These are phyloP conservation scores for Acanthamoeba culbertsoni DNA, from an alignment of 208 protist genomes.

Conservation along the genomic window DNA sequence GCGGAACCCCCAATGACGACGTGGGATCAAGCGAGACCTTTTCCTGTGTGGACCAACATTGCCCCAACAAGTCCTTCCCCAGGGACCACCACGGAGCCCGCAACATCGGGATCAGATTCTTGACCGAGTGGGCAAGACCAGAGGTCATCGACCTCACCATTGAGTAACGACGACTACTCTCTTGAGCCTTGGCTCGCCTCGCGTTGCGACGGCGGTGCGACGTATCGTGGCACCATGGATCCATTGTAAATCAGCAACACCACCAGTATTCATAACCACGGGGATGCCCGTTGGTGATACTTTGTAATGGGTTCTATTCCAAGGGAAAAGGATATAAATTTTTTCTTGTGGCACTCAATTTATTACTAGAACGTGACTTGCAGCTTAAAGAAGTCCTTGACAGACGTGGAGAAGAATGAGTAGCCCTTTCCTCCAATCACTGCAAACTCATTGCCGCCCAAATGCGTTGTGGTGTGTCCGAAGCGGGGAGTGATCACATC, in stretches of 20 bases:
- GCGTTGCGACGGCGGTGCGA: no score
- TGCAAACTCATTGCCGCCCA: background rate
- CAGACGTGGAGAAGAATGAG: background rate
- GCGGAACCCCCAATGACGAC: background rate
- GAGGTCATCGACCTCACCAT: no score
- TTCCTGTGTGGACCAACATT: background rate
- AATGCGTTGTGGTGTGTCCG: background rate
- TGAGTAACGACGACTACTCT: no score
- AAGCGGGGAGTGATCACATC: background rate
- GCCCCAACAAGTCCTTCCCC: background rate
- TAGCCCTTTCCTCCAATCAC: constrained; percentile 16
- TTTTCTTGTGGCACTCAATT: background rate
- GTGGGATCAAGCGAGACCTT: background rate
- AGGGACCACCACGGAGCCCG: background rate
- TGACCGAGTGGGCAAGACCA: constrained; percentile 34
- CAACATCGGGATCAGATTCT: background rate
- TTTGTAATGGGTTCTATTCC: no score
- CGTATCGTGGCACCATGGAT: no score
- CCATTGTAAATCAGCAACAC: no score
- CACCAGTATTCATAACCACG: no score
- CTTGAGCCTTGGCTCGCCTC: no score
- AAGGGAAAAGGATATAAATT: no score
- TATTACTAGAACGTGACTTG: background rate
- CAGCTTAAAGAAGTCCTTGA: constrained; percentile 34
- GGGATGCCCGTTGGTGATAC: no score